Evolutionary conservation across 768 basidiomycete genomes (phyloP).

Genomic region (Strobilomyces echinocephalus): DNA sequence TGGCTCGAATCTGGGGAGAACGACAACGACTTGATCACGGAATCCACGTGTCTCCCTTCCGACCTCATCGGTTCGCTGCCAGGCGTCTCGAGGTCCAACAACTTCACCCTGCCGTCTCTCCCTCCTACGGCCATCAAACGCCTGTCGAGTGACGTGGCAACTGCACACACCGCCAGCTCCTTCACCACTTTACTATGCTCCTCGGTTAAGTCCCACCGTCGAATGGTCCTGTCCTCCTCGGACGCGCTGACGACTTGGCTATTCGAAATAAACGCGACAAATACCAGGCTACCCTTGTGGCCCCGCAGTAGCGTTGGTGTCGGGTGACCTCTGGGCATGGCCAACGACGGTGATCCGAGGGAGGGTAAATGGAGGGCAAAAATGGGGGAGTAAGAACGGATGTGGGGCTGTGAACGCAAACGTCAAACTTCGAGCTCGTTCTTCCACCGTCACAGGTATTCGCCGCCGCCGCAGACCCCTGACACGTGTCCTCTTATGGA

Average conservation of each 20-base stretch:
- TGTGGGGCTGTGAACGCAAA: not conserved
- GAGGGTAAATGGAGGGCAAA: not conserved
- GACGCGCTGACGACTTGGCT: slow-evolving; percentile 18
- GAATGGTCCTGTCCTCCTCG: slow-evolving; percentile 15
- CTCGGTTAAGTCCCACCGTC: slow-evolving; percentile 11
- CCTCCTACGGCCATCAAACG: slow-evolving; percentile 18
- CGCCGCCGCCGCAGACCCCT: slow-evolving; percentile 4
- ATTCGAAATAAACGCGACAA: slow-evolving; percentile 17
- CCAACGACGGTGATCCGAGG: not conserved
- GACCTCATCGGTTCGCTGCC: not conserved
- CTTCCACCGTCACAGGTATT: not conserved
- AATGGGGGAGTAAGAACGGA: not conserved
- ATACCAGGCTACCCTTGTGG: slow-evolving; percentile 7
- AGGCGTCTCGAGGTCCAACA: slow-evolving; percentile 4
- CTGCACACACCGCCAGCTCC: not conserved
- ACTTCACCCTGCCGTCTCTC: slow-evolving; percentile 10
- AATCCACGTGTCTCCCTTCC: not conserved
- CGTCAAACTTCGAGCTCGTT: too few relatives aligned
- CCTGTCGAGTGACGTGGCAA: slow-evolving; percentile 7
- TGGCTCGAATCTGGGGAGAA: slow-evolving; percentile 17
- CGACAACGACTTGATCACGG: slow-evolving; percentile 9
- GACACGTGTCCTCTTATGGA: slow-evolving; percentile 9
- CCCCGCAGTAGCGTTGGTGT: slow-evolving; percentile 9
- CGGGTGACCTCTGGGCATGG: slow-evolving; percentile 3
- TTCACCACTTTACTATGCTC: slow-evolving; percentile 1